Percentiles rank a stretch among this genome's conserved stretches.
Evolutionary conservation across 306 rosid species (phyloP).

Genomic region (Betula pendula): DNA sequence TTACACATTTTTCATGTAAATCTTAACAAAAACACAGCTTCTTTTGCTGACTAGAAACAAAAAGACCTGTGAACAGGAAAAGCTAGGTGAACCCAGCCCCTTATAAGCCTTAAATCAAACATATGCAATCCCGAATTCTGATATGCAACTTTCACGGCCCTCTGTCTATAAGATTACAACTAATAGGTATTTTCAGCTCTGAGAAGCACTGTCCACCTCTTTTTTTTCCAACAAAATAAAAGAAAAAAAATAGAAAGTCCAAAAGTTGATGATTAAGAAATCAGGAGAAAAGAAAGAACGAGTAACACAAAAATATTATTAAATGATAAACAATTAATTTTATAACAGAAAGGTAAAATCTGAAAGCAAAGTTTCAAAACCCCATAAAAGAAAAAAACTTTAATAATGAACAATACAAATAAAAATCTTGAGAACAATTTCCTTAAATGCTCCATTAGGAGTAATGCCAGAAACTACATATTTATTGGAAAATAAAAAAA

Average conservation of each 20-base stretch:
- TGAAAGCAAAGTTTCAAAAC: slow-evolving; percentile 1
- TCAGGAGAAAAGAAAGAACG: not conserved
- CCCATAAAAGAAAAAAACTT: not conserved
- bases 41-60: not conserved
- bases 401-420: not conserved
- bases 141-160: slow-evolving; percentile 12
- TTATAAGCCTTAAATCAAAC: slow-evolving; percentile 40
- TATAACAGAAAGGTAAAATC: not conserved
- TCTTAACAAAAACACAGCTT: not conserved
- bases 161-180: slow-evolving; percentile 4
- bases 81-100: slow-evolving; percentile 5
- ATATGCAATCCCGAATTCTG: slow-evolving; percentile 30
- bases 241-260: not conserved
- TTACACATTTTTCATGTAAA: not conserved
- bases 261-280: not conserved
- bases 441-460: not conserved
- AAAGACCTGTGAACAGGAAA: slow-evolving; percentile 4
- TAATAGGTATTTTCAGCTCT: not conserved
- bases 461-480: too few relatives aligned
- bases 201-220: not conserved
- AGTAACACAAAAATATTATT: not conserved
- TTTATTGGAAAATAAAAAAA: not conserved
- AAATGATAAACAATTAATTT: slow-evolving; percentile 13
- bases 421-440: slow-evolving; percentile 1
- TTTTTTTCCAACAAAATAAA: not conserved